Evolutionary conservation across 2,329 filamentous ascomycete species (phyloP), one percentile per base, ranked within the genome.

Genomic region (Lasiodiplodia theobromae): DNA sequence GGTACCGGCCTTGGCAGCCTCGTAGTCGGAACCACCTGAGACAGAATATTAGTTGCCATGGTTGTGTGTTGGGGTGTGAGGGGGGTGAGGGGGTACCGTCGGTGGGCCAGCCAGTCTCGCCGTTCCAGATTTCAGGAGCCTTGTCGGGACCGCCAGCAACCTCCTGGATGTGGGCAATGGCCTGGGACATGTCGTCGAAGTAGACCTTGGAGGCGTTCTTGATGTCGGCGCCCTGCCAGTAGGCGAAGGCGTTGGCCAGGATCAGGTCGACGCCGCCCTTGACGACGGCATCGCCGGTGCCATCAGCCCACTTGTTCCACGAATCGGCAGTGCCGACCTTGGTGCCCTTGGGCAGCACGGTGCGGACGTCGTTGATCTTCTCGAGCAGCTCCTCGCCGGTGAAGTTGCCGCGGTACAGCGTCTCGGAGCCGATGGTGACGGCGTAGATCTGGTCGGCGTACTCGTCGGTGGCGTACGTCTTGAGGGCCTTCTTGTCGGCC

Each of bases 291-390:
- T 92, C 87, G 49, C 87, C 89, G 31, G 89, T 91, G 49, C 89
- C 89, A 75, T 92, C 89, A 57, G 86, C 84, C 74, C 84, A 89
- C 79, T 90, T 91, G 82, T 92, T 92, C 90, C 90, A 92, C 76
- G 85, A 88, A 79, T 92, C 90, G 8, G 90, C 90, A 12, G 88
- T 91, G 63, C 90, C 90, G 54, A 91, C 83, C 72, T 85, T 86
- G 49, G 80, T 80, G 70, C 73, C 72, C 31, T 77, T 77, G 72
- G 85, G 83, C 76, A 90, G 76, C 38, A 85, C 80, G 51, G 80
- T 77, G 81, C 88, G 87, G 71, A 91, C 86, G 63, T 87, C 83
- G 69, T 86, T 81, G 78, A 92, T 91, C 78, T 89, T 89, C 68
- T 79, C 80, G 64, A 88, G 78, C 60, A 92, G 85, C 73, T 88